Evolutionary conservation across 441 rosid species (phyloP).

Genomic region (Pelargonium citronellum): DNA sequence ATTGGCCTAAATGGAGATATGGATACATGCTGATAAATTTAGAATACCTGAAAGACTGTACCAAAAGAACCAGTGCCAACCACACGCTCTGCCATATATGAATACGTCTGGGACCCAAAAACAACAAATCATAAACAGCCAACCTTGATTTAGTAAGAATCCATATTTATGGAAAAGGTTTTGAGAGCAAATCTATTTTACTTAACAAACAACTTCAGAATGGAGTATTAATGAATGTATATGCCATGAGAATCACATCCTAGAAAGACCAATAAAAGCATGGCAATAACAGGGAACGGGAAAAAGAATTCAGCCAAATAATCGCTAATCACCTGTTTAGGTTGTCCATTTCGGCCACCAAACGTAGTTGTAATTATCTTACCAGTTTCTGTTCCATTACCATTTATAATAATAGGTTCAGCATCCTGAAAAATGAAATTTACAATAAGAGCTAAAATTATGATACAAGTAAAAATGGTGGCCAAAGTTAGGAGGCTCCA

Average conservation of each 20-base stretch:
- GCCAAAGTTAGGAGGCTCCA: no score
- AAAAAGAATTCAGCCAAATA: neutral
- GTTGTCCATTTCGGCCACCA: conserved; percentile 85
- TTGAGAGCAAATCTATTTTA: neutral
- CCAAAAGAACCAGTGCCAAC: conserved; percentile 98
- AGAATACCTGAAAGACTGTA: conserved; percentile 68
- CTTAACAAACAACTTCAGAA: neutral
- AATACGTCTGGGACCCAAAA: conserved; percentile 1
- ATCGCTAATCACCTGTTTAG: conserved; percentile 55
- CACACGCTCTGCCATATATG: conserved; percentile 85
- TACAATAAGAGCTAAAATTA: neutral
- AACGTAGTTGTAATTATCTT: conserved; percentile 77
- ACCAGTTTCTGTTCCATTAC: conserved; percentile 85
- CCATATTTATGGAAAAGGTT: neutral
- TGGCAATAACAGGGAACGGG: neutral
- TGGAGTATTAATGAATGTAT: neutral
- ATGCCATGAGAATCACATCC: neutral
- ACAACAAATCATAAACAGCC: conserved; percentile 2
- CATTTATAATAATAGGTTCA: conserved; percentile 83
- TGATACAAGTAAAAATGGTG: neutral
- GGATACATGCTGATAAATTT: no score
- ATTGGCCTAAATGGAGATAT: no score
- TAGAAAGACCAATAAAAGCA: neutral
- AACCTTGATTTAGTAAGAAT: neutral
- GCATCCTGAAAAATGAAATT: conserved; percentile 57